A percentile compares a stretch with the other conserved stretches of the same genome.
Evolutionary conservation across 2,329 filamentous ascomycete genomes (phyloP).

Genomic region (Xylariaceae sp.): DNA sequence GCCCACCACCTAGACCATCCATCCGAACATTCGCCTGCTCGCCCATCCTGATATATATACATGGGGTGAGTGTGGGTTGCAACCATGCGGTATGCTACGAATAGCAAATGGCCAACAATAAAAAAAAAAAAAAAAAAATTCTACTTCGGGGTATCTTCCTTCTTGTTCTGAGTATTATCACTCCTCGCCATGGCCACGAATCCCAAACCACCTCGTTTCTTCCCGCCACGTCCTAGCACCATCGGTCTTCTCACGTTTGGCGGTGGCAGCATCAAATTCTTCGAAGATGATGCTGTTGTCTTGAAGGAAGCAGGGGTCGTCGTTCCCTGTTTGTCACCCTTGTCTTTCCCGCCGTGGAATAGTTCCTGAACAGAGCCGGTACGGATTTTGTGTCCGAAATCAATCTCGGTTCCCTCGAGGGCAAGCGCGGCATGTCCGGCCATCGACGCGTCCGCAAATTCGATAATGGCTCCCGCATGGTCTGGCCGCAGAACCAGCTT

Average conservation of each 20-base stretch:
- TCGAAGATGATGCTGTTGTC: conserved; percentile 23
- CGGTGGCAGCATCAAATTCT: conserved; percentile 42
- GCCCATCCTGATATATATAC: no score
- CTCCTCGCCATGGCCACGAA: conserved; percentile 33
- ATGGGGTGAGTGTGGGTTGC: no score
- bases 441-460: conserved; percentile 66
- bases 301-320: conserved; percentile 27
- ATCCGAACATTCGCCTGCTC: no score
- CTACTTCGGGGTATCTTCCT: conserved; percentile 13
- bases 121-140: no score
- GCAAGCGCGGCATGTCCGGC: conserved; percentile 68
- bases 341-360: conserved; percentile 45
- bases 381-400: conserved; percentile 46
- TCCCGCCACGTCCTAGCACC: conserved; percentile 30
- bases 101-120: no score
- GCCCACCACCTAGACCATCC: no score
- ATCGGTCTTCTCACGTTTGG: conserved; percentile 40
- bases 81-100: no score
- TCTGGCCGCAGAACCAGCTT: conserved; percentile 77
- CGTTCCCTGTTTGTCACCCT: conserved; percentile 38
- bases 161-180: conserved; percentile 11
- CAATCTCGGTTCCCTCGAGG: conserved; percentile 54
- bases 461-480: conserved; percentile 80
- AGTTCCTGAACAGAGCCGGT: conserved; percentile 54
- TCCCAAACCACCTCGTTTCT: conserved; percentile 36